Conservation (phyloP, 2,329 filamentous ascomycete species). For the Pyricularia pennisetigena region DNA sequence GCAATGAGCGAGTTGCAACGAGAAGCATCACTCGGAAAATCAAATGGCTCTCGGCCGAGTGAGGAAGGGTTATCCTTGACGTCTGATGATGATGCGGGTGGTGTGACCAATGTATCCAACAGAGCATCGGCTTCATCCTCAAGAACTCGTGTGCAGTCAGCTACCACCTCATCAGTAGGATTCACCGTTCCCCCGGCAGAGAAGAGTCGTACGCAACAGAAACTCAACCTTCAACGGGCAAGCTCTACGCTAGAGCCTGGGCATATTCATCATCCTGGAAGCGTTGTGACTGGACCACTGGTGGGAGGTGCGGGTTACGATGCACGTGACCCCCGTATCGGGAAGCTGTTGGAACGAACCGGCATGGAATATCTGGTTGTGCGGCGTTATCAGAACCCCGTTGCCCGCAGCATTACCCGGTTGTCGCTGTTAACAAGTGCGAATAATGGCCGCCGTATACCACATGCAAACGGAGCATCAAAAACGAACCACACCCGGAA, state of each 20-base stretch:
- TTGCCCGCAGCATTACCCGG: slow-evolving; percentile 51
- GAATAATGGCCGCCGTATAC: slow-evolving; percentile 40
- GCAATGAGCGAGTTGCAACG: slow-evolving; percentile 15
- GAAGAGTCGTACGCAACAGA: slow-evolving; percentile 63
- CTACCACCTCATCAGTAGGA: not conserved
- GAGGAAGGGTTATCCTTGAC: slow-evolving; percentile 8
- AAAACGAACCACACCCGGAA: slow-evolving; percentile 16
- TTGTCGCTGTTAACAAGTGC: slow-evolving; percentile 41
- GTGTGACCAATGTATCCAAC: not conserved
- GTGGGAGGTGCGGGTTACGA: slow-evolving; percentile 47
- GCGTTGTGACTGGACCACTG: slow-evolving; percentile 27
- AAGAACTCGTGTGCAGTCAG: slow-evolving; percentile 23
- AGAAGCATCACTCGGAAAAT: not conserved
- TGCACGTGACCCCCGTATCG: slow-evolving; percentile 51
- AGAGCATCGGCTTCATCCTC: slow-evolving; percentile 6
- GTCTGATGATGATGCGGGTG: slow-evolving; percentile 25
- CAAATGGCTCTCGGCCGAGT: not conserved
- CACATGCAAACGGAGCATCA: slow-evolving; percentile 22
- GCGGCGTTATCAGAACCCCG: slow-evolving; percentile 60
- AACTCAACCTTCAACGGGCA: slow-evolving; percentile 63
- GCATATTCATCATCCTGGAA: slow-evolving; percentile 23
- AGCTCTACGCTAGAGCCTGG: slow-evolving; percentile 60
- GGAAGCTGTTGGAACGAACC: slow-evolving; percentile 57
- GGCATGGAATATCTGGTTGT: slow-evolving; percentile 68
- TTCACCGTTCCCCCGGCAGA: slow-evolving; percentile 33